These are phyloP conservation scores for Neospora caninum DNA, from an alignment of 169 alveolate genomes.

Conservation along the genomic window DNA sequence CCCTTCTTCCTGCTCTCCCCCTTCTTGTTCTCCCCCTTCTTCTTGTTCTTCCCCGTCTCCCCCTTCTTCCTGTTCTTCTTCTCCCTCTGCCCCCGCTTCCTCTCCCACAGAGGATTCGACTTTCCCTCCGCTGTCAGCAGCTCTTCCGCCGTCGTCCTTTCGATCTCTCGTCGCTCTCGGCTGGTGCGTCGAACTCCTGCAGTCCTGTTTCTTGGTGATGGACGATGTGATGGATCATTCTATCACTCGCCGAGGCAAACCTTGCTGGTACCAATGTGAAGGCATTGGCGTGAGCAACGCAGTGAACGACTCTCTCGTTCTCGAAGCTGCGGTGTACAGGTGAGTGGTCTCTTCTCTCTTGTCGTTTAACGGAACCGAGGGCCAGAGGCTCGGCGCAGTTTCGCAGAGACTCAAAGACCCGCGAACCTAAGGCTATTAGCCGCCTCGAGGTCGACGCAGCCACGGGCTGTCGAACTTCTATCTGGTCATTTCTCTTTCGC, in stretches of 20 bases:
- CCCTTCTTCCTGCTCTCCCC: background rate
- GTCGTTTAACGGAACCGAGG: too few species aligned
- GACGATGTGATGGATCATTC: constrained; percentile 75
- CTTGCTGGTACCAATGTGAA: constrained; percentile 66
- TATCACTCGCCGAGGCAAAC: constrained; percentile 67
- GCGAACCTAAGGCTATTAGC: too few species aligned
- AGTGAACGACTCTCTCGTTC: constrained; percentile 64
- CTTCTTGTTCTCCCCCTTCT: background rate
- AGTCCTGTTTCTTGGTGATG: constrained; percentile 69
- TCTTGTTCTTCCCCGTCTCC: background rate
- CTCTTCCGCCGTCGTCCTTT: background rate
- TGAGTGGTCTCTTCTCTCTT: background rate
- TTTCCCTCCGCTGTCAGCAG: background rate
- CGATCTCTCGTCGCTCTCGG: constrained; percentile 50
- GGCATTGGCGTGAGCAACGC: constrained; percentile 67
- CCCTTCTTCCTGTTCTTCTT: background rate
- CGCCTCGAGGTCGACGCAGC: too few species aligned
- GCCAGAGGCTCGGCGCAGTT: too few species aligned
- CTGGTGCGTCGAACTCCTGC: constrained; percentile 73
- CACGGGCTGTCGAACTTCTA: too few species aligned
- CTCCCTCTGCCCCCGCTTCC: background rate
- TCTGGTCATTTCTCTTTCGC: too few species aligned
- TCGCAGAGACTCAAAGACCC: too few species aligned
- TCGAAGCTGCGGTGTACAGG: constrained; percentile 60
- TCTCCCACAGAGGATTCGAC: background rate